Conservation (phyloP, 2,329 filamentous ascomycete genomes). For the Colletotrichum lini region DNA sequence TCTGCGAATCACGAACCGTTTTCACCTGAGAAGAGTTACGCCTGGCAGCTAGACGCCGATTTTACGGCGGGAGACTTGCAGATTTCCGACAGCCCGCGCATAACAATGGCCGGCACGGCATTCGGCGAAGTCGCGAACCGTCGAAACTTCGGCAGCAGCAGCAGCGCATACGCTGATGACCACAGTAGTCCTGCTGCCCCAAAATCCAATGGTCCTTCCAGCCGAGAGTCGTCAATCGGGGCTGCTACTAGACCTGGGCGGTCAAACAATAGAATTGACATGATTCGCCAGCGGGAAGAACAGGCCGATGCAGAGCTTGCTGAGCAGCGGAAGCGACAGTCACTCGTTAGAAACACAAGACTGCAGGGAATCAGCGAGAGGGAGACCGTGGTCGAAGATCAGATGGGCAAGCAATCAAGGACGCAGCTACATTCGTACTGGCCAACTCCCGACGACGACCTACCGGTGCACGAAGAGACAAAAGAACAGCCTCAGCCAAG, state of each 20-base stretch:
- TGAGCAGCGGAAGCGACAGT: constrained; percentile 19
- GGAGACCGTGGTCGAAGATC: constrained; percentile 54
- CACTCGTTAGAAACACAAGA: constrained; percentile 55
- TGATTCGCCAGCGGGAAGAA: constrained; percentile 61
- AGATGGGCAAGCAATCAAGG: constrained; percentile 10
- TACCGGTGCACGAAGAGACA: constrained; percentile 51
- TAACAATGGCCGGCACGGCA: constrained; percentile 56
- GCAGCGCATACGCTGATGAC: constrained; percentile 42
- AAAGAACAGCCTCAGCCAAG: constrained; percentile 42
- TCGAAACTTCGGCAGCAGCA: constrained; percentile 48
- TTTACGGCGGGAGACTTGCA: constrained; percentile 71
- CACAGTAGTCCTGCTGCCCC: constrained; percentile 6
- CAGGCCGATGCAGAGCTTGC: constrained; percentile 46
- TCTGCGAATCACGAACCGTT: constrained; percentile 42
- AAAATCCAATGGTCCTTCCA: constrained; percentile 39
- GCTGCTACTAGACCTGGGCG: constrained; percentile 41
- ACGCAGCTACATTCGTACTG: constrained; percentile 24
- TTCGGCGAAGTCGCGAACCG: constrained; percentile 48
- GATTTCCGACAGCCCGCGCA: constrained; percentile 69
- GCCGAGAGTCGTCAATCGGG: constrained; percentile 1
- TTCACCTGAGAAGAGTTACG: constrained; percentile 67
- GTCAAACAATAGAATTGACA: constrained; percentile 64
- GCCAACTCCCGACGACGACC: constrained; percentile 55
- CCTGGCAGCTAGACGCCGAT: constrained; percentile 70
- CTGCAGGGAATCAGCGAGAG: constrained; percentile 61